These are phyloP conservation scores for Cyclotella atomus DNA, from an alignment of 108 stramenopile genomes.

Conservation along the genomic window DNA sequence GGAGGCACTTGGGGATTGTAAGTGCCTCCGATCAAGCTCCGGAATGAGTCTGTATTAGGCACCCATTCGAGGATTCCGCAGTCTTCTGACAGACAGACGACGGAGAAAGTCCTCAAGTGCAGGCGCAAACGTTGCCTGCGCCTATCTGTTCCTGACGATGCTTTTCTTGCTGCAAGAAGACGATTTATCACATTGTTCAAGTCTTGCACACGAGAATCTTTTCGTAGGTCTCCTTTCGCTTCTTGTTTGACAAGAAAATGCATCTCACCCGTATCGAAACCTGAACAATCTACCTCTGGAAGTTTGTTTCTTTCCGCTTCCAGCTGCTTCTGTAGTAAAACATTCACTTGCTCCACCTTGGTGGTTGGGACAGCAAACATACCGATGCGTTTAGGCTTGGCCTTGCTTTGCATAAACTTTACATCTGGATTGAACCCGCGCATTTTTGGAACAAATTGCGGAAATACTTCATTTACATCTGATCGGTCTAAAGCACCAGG, in stretches of 20 bases:
- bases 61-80: constrained; percentile 99
- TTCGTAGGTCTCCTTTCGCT: constrained; percentile 96
- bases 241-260: constrained; percentile 99
- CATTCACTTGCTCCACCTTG: constrained; percentile 17
- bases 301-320: no score
- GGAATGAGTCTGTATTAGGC: constrained; percentile 85
- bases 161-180: constrained; percentile 68
- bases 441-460: constrained; percentile 82
- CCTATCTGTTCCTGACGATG: constrained; percentile 45
- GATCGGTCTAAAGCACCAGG: constrained; percentile 50
- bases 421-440: constrained; percentile 63
- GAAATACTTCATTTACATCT: constrained; percentile 61
- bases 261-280: constrained; percentile 73
- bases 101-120: constrained; percentile 94
- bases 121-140: constrained; percentile 64
- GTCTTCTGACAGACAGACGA: constrained; percentile 97
- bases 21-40: constrained; percentile 69
- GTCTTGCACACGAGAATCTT: constrained; percentile 99
- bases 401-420: constrained; percentile 91
- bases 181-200: constrained; percentile 97
- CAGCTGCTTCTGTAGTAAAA: not conserved
- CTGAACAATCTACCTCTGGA: constrained; percentile 10
- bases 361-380: constrained; percentile 47
- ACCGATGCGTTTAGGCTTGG: constrained; percentile 93
- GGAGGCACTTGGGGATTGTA: constrained; percentile 85